These are phyloP conservation scores for Toxicodendron radicans DNA, from an alignment of 345 rosid genomes.

Conservation along the genomic window DNA sequence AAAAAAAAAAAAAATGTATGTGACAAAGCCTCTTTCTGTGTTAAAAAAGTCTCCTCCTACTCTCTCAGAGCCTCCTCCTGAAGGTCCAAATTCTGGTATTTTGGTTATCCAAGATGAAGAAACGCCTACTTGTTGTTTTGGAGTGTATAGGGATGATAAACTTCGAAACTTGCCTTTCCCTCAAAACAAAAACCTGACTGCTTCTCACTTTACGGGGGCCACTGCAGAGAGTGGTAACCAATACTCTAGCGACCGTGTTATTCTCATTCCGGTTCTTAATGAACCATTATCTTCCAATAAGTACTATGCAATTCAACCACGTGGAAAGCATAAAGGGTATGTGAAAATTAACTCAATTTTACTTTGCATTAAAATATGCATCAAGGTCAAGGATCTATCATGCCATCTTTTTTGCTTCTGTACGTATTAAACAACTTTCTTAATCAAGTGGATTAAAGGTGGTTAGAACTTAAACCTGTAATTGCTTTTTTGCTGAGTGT, in stretches of 20 bases:
- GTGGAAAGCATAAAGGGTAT: constrained; percentile 40
- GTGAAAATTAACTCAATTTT: no score
- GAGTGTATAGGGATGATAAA: constrained; percentile 27
- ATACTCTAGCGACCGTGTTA: constrained; percentile 21
- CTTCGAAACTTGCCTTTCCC: constrained; percentile 53
- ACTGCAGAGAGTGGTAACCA: not conserved
- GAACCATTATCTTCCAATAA: constrained; percentile 54
- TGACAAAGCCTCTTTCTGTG: constrained; percentile 45
- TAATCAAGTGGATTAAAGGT: no score
- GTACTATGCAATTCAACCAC: constrained; percentile 36
- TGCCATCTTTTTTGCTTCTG: no score
- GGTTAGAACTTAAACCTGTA: no score
- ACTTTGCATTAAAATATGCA: no score
- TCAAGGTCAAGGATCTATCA: no score
- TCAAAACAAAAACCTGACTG: constrained; percentile 46
- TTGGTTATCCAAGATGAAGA: constrained; percentile 55
- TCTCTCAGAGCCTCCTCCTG: constrained; percentile 38
- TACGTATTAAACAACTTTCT: no score
- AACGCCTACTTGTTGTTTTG: constrained; percentile 46
- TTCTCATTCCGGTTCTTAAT: constrained; percentile 50
- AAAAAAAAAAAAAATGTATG: constrained; percentile 28
- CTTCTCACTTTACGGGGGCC: constrained; percentile 10
- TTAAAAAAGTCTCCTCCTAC: constrained; percentile 41
- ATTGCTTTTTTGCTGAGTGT: no score
- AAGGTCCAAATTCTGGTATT: constrained; percentile 60